Base-by-base conservation (phyloP, 257 asterid genomes). In the Lavandula angustifolia region DNA sequence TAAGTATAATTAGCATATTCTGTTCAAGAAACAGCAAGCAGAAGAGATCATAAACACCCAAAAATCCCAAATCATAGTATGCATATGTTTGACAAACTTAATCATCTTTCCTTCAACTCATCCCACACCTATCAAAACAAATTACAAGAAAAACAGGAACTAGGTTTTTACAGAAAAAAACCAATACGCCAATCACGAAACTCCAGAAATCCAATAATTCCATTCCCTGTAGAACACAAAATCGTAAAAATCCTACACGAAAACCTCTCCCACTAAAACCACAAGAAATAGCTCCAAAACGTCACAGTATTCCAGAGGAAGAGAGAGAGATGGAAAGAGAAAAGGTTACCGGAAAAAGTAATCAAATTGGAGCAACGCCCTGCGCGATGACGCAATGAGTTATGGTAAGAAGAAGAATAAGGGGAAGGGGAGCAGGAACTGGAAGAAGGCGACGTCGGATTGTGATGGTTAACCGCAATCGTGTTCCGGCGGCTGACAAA, bases 401-500 rank as follows among this genome's bases (percentile, higher is more conserved):
- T 22, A 22, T 22, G 2, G 27, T 22, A 43, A 59, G 60, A 46
- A 7, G 58, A 80, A 60, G 83, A 79, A 35, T 77, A 49, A 43
- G 82, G 73, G 6, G 86, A 84, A 68, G 88, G 66, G 7, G 85
- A 79, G 75, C 86, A 81, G 41, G 79, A 76, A 72, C 35, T 67
- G 9, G 84, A 68, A 46, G 80, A 71, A 3, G 79, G 75, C 55
- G 86, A 40, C 52, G 78, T 34, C 67, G 71, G 35, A 61, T 47
- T 67, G 57, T 35, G 61, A 40, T 16, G 46, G 42, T 32, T 40
- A 18, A 33, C 43, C n/a, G 69, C 47, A 32, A 22, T 68, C 11
- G 63, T 9, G 42, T 4, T 33, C 62, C 70, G 79, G 54, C 55
- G 60, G 69, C 73, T 53, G 56, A 35, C 13, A 16, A 68, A 5